Evolutionary conservation across 1,284 basidiomycete genomes (phyloP).

Genomic region (Pseudozyma hubeiensis): DNA sequence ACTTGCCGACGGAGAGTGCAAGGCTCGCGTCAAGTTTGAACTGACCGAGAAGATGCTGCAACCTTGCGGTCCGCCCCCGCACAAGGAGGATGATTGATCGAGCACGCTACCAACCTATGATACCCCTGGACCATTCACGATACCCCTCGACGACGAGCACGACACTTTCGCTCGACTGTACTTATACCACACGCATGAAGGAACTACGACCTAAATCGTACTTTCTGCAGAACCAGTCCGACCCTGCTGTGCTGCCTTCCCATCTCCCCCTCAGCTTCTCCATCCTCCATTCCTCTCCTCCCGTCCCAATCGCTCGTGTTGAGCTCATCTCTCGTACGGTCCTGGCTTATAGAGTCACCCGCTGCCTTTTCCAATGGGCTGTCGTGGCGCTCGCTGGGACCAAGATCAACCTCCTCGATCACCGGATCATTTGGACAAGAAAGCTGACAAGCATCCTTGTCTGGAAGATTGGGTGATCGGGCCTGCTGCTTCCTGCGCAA

Average conservation of each 20-base stretch:
- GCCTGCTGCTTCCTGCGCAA: constrained; percentile 54
- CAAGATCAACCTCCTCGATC: constrained; percentile 41
- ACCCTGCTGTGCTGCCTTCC: background rate
- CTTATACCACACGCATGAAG: constrained; percentile 7
- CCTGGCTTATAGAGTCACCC: constrained; percentile 60
- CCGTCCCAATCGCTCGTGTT: constrained; percentile 7
- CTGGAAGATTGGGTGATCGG: background rate
- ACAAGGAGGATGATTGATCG: constrained; percentile 81
- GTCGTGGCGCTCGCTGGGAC: constrained; percentile 57
- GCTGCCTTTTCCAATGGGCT: constrained; percentile 52
- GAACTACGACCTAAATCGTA: background rate
- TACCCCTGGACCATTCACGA: constrained; percentile 17
- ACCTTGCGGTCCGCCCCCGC: constrained; percentile 95
- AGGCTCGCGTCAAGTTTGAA: constrained; percentile 91
- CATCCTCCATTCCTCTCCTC: background rate
- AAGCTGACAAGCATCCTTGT: constrained; percentile 48
- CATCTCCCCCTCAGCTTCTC: background rate
- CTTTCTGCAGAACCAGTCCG: background rate
- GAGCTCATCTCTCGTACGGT: constrained; percentile 23
- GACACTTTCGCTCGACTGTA: constrained; percentile 10
- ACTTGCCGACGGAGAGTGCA: constrained; percentile 90
- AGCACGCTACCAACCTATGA: background rate
- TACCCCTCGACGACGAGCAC: constrained; percentile 11
- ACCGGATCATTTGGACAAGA: constrained; percentile 1
- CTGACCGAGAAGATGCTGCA: constrained; percentile 84